A percentile compares a stretch with the other conserved stretches of the same genome.
Evolutionary conservation across 352 stramenopile genomes (phyloP).

Genomic region (Vaucheria bursata): DNA sequence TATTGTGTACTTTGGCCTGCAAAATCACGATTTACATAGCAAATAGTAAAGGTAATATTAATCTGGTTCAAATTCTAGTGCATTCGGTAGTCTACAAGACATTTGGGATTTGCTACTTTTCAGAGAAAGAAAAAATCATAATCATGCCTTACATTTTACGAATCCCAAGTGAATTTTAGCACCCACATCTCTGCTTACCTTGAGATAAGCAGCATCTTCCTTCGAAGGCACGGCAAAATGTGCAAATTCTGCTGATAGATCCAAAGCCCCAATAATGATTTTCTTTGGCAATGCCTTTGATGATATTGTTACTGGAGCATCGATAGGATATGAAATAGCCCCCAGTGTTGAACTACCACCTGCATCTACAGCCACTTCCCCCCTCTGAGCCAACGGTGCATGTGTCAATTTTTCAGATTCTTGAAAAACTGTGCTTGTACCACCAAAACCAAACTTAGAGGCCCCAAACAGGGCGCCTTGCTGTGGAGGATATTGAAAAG

Average conservation of each 20-base stretch:
- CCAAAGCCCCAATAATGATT: slow-evolving; percentile 20
- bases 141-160: neutral
- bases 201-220: slow-evolving; percentile 35
- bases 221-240: slow-evolving; percentile 39
- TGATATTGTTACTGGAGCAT: slow-evolving; percentile 12
- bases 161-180: neutral
- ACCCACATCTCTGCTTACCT: neutral
- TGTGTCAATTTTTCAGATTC: slow-evolving; percentile 2
- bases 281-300: slow-evolving; percentile 17
- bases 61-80: no score
- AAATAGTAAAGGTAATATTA: no score
- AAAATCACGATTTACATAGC: neutral
- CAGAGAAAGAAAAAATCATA: no score
- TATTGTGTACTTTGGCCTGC: slow-evolving; percentile 23
- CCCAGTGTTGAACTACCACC: slow-evolving; percentile 11
- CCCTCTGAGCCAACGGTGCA: slow-evolving; percentile 6
- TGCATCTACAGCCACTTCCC: slow-evolving; percentile 19
- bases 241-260: slow-evolving; percentile 25
- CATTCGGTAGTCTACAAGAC: no score
- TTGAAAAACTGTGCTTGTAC: neutral
- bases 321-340: slow-evolving; percentile 16
- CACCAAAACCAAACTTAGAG: neutral
- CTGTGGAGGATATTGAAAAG: no score
- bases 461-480: neutral
- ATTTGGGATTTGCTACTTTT: no score